These are phyloP conservation scores for Pythium insidiosum DNA, from an alignment of 352 stramenopile species.

Conservation along the genomic window DNA sequence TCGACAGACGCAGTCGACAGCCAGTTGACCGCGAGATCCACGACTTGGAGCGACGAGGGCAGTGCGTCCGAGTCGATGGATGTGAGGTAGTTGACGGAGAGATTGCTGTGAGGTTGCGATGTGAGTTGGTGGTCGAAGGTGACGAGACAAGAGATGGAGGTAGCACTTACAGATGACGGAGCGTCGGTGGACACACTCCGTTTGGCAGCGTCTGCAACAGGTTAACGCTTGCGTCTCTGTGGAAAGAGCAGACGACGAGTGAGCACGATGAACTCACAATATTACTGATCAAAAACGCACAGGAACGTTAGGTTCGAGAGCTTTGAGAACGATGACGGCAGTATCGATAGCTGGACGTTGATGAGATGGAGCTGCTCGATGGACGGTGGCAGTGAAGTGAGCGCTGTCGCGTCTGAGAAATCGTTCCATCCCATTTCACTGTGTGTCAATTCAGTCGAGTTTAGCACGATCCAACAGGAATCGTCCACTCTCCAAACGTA, in stretches of 20 bases:
- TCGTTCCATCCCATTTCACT: constrained; percentile 31
- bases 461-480: background rate
- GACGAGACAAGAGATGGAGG: background rate
- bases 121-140: too few species aligned
- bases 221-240: too few species aligned
- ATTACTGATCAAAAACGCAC: too few species aligned
- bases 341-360: constrained; percentile 7
- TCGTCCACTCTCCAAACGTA: constrained; percentile 2
- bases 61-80: constrained; percentile 5
- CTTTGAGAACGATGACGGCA: constrained; percentile 16
- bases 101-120: too few species aligned
- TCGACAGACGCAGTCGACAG: constrained; percentile 2
- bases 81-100: constrained; percentile 8
- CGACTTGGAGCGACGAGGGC: constrained; percentile 1
- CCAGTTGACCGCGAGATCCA: constrained; percentile 9
- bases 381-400: constrained; percentile 17
- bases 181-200: background rate
- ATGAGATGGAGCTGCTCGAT: constrained; percentile 19
- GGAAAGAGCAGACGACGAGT: too few species aligned
- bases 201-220: background rate
- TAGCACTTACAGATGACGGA: background rate
- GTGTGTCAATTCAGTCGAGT: background rate
- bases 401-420: constrained; percentile 13
- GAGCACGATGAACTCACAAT: too few species aligned
- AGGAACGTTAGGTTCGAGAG: constrained; percentile 17